Evolutionary conservation across 2,329 filamentous ascomycete genomes (phyloP), one percentile per base, ranked within the genome.

Genomic region (Xenoacremonium recifei): DNA sequence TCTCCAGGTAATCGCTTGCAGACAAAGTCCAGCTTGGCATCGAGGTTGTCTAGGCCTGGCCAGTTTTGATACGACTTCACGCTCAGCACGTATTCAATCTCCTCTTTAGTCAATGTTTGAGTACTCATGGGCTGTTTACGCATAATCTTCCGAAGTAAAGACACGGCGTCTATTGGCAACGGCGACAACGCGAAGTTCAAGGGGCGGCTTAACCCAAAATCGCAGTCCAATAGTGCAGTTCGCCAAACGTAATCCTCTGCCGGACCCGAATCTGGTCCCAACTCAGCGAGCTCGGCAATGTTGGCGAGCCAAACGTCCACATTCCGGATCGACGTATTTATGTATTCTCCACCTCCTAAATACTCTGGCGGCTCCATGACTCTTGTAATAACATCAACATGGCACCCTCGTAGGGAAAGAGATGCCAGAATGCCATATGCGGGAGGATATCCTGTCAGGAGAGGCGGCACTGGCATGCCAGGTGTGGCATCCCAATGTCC

Each of bases 211-310:
- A n/a, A 21, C 9, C 27, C 13, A 5, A n/a, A n/a, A n/a, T n/a
- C n/a, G n/a, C n/a, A n/a, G n/a, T n/a, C n/a, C 23, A 13, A 27
- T 13, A 25, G 27, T 3, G 44, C 11, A 10, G 33, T 33, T 15
- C 40, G 21, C 36, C 44, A 46, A 2, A 46, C 27, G 7, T 38
- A 35, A 7, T 46, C 44, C 21, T 50, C 41, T 6, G 21, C 39
- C 2, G 45, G 33, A 2, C 36, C 25, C 0, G 27, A 29, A 2
- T 37, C n/a, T 6, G 12, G 5, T 4, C 38, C 32, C 3, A 49
- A n/a, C 4, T 23, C 16, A 5, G 33, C 16, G 34, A 49, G 48
- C 4, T 35, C 39, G 3, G 19, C 10, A 17, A 50, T 35, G 2
- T 36, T 38, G 6, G 27, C 3, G 11, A 42, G 12, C 3, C 27